Conservation (phyloP, 2,329 filamentous ascomycete species). For the Colletotrichum gloeosporioides region DNA sequence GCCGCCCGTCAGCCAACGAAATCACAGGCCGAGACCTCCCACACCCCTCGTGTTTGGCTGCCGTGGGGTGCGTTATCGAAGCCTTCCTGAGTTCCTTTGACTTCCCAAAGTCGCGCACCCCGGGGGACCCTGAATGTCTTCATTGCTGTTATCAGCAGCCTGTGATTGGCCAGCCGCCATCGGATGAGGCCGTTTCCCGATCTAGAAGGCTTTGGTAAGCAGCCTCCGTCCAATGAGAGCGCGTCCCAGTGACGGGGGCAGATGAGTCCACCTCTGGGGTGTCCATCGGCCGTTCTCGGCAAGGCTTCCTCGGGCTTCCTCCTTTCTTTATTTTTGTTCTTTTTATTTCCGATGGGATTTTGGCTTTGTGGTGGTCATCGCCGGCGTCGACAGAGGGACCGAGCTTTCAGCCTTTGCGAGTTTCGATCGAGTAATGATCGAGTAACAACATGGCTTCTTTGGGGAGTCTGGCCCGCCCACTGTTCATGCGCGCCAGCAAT, state of each 20-base stretch:
- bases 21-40: background rate
- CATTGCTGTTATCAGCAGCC: constrained; percentile 12
- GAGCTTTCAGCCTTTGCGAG: constrained; percentile 24
- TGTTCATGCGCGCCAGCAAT: background rate
- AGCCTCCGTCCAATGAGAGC: background rate
- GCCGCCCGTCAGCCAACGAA: background rate
- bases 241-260: background rate
- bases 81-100: background rate
- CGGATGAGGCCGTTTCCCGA: constrained; percentile 19
- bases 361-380: background rate
- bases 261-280: background rate
- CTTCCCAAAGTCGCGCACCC: background rate
- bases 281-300: constrained; percentile 9
- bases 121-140: constrained; percentile 15
- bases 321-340: background rate
- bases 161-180: constrained; percentile 1
- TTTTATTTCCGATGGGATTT: background rate
- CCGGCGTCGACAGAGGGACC: background rate
- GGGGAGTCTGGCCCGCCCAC: background rate
- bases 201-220: background rate
- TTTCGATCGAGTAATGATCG: constrained; percentile 54
- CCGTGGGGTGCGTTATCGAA: constrained; percentile 14
- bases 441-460: constrained; percentile 35
- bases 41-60: background rate
- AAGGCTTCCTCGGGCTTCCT: background rate